Evolutionary conservation across 2,329 filamentous ascomycete species (phyloP).

Genomic region (Fusarium piperis): DNA sequence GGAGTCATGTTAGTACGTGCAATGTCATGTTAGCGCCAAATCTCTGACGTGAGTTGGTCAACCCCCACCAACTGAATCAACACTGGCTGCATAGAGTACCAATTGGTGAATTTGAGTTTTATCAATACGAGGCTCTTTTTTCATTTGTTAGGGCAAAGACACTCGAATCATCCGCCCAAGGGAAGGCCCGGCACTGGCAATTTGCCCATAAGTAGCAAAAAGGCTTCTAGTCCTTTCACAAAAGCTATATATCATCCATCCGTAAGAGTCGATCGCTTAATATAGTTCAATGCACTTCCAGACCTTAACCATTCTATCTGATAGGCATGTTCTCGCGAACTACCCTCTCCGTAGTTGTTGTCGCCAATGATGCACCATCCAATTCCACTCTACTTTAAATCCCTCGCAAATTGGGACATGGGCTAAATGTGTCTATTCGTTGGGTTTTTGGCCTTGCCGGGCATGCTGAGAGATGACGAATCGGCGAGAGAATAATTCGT

Average conservation of each 20-base stretch:
- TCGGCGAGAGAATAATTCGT: constrained; percentile 38
- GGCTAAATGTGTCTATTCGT: constrained; percentile 13
- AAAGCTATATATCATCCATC: neutral
- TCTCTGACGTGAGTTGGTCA: too few species aligned
- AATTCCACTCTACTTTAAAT: constrained; percentile 30
- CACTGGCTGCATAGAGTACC: too few species aligned
- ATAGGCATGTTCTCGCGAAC: constrained; percentile 81
- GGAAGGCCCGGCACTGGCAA: too few species aligned
- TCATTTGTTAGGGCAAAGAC: too few species aligned
- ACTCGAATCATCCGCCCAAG: too few species aligned
- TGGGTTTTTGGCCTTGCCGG: neutral
- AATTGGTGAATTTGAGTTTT: too few species aligned
- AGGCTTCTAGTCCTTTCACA: neutral
- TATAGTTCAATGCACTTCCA: constrained; percentile 22
- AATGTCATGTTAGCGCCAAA: neutral
- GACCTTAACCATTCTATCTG: constrained; percentile 22
- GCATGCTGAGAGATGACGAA: neutral
- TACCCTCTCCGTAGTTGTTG: constrained; percentile 81
- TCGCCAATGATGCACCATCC: constrained; percentile 49
- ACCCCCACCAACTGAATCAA: too few species aligned
- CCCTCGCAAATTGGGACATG: constrained; percentile 42
- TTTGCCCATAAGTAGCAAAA: too few species aligned
- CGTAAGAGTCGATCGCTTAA: constrained; percentile 7
- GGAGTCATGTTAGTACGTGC: neutral
- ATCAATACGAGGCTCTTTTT: too few species aligned